Evolutionary conservation across 768 basidiomycete species (phyloP).

Genomic region (Amanita molliuscula): DNA sequence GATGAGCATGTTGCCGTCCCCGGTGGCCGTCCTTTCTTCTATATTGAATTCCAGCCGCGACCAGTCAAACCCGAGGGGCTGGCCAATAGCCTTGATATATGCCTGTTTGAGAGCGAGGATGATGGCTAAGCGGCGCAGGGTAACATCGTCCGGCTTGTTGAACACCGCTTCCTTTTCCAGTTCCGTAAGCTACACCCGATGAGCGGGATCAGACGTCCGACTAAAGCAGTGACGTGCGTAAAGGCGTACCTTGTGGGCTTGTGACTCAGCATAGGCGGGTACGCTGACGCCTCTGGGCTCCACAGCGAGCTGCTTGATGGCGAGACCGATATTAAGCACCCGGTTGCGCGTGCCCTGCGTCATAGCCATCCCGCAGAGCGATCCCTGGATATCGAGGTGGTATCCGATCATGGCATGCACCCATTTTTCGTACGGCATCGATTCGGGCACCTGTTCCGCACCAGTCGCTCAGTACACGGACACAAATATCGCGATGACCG

Average conservation of each 20-base stretch:
- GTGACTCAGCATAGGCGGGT: slow-evolving; percentile 57
- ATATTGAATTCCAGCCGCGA: slow-evolving; percentile 78
- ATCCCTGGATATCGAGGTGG: slow-evolving; percentile 57
- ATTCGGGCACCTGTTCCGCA: slow-evolving; percentile 36
- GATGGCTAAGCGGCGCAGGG: slow-evolving; percentile 67
- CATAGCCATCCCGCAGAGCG: slow-evolving; percentile 78
- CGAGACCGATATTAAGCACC: slow-evolving; percentile 78
- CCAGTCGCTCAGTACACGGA: background rate
- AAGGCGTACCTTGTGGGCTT: slow-evolving; percentile 55
- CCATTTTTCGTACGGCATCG: slow-evolving; percentile 53
- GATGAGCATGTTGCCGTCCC: slow-evolving; percentile 56
- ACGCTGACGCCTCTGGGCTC: slow-evolving; percentile 52
- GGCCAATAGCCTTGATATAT: slow-evolving; percentile 79
- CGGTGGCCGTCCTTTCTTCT: slow-evolving; percentile 43
- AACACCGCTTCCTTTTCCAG: slow-evolving; percentile 29
- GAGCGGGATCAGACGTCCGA: slow-evolving; percentile 13
- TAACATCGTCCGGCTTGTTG: slow-evolving; percentile 49
- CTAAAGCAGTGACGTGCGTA: background rate
- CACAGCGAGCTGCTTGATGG: slow-evolving; percentile 56
- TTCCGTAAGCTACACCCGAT: slow-evolving; percentile 15
- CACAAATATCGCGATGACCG: background rate
- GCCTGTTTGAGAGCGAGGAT: slow-evolving; percentile 72
- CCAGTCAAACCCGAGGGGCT: slow-evolving; percentile 72
- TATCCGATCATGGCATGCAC: slow-evolving; percentile 74
- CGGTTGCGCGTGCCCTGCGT: slow-evolving; percentile 67